These are phyloP conservation scores for Lactarius hengduanensis DNA, from an alignment of 768 basidiomycete species.

Conservation along the genomic window DNA sequence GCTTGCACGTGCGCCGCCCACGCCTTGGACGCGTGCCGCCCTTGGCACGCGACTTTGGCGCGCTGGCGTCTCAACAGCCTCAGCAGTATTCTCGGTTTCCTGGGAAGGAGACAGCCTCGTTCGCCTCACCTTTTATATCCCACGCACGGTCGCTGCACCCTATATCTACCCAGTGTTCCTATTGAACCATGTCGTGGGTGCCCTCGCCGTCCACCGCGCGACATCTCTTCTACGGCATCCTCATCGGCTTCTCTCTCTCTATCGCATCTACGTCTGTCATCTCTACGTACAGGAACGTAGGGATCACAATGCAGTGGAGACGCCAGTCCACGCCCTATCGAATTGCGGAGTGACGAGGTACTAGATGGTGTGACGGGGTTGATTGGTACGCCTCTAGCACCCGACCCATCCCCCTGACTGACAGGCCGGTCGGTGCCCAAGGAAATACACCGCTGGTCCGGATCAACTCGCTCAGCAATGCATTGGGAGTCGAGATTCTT, in stretches of 20 bases:
- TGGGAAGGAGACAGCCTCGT: background rate
- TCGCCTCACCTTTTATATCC: background rate
- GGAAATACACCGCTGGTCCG: conserved; percentile 94
- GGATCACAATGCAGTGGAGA: conserved; percentile 40
- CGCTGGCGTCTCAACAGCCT: background rate
- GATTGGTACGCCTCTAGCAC: conserved; percentile 57
- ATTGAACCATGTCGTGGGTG: conserved; percentile 29
- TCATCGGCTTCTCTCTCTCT: conserved; percentile 77
- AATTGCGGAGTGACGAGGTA: conserved; percentile 73
- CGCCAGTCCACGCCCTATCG: conserved; percentile 55
- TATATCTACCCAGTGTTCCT: background rate
- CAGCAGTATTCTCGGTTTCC: conserved; percentile 8
- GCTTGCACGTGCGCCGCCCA: conserved; percentile 16
- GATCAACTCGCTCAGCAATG: conserved; percentile 88
- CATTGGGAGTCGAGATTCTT: conserved; percentile 89
- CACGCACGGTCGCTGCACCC: conserved; percentile 24
- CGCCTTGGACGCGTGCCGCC: conserved; percentile 29
- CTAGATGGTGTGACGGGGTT: conserved; percentile 78
- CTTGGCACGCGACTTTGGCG: conserved; percentile 29
- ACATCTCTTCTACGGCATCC: conserved; percentile 49
- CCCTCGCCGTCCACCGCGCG: conserved; percentile 33
- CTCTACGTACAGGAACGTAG: conserved; percentile 51
- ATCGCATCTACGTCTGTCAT: conserved; percentile 65
- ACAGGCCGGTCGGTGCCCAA: conserved; percentile 34
- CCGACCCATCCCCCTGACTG: background rate